Base-by-base conservation (phyloP, 306 rosid genomes). In the Prunus padus region DNA sequence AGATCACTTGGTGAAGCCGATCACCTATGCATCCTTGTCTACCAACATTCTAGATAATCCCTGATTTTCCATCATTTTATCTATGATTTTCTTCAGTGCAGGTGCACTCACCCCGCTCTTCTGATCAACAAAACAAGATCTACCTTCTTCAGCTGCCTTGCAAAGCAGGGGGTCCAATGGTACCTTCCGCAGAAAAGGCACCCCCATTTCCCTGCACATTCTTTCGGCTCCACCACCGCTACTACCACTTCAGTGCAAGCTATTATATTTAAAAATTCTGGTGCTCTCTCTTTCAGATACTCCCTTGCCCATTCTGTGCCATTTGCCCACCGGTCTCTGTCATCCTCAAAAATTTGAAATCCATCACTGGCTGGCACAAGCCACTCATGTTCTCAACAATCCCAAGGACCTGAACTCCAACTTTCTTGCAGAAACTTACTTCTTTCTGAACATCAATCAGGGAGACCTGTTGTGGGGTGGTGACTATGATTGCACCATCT, bases 341-440 rank as follows among this genome's bases (percentile, higher is more conserved):
- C 74, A 79, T 69, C 80, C 65, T 92, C 78, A 74, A 49, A 71
- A 87, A 95, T 74, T 88, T 88, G 77, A 89, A 79, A 80, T 90
- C 96, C 71, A 79, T 37, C 40, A 92, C 22, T 8, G 93, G 96
- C 51, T 86, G 95, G 73, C 79, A 83, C 65, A 95, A 84, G 25
- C 97, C 88, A 69, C 98, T 95, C 98, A 95, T 95, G 75, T 95
- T 95, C 80, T 95, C 98, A 26, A 90, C 96, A 3, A 95, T 91
- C 47, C 98, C 97, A 4, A 94, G 90, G 72, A 92, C 93, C 72
- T 83, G 78, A 33, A 94, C 88, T 18, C 96, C 98, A 12, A 88
- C 91, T 76, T 83, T 90, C 87, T 88, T 94, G 88, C 97, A 94
- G 74, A 94, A 94, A 60, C 80, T 92, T 60, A 95, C 90, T 83